These are phyloP conservation scores for Colletotrichum acutatum DNA, from an alignment of 2,329 filamentous ascomycete species.

Conservation along the genomic window DNA sequence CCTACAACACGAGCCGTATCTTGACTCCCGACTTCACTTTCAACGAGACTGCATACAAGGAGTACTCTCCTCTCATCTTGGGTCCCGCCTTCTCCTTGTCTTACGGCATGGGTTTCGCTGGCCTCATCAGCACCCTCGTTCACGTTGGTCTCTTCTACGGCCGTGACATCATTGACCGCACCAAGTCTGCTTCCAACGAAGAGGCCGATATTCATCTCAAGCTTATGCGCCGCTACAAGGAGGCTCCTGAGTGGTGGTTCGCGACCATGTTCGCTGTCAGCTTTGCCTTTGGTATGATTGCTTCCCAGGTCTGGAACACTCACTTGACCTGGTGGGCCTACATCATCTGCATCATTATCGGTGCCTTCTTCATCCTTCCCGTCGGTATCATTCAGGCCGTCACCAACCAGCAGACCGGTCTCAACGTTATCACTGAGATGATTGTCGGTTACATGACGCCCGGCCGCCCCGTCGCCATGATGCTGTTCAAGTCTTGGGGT, in stretches of 20 bases:
- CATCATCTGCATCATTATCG: slow-evolving; percentile 53
- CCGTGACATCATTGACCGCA: slow-evolving; percentile 53
- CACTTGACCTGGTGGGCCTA: slow-evolving; percentile 57
- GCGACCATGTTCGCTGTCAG: slow-evolving; percentile 55
- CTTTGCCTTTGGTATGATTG: slow-evolving; percentile 58
- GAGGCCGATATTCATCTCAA: slow-evolving; percentile 63
- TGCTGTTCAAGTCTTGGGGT: slow-evolving; percentile 60
- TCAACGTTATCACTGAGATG: slow-evolving; percentile 61
- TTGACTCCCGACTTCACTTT: slow-evolving; percentile 65
- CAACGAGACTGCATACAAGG: slow-evolving; percentile 68
- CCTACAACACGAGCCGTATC: slow-evolving; percentile 70
- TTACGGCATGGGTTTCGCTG: slow-evolving; percentile 69
- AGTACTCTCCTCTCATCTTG: slow-evolving; percentile 65
- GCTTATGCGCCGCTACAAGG: slow-evolving; percentile 67
- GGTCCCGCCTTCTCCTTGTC: slow-evolving; percentile 65
- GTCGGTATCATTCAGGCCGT: slow-evolving; percentile 59
- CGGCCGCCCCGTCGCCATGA: slow-evolving; percentile 59
- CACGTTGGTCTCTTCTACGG: slow-evolving; percentile 65
- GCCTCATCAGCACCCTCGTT: slow-evolving; percentile 62
- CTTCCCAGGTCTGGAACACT: slow-evolving; percentile 49
- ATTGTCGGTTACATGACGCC: slow-evolving; percentile 61
- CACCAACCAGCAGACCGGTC: slow-evolving; percentile 59
- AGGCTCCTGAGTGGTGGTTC: slow-evolving; percentile 70
- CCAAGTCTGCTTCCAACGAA: slow-evolving; percentile 47
- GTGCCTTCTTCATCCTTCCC: slow-evolving; percentile 53